Conservation (phyloP, 352 stramenopile species). For the Chrysophaeum taylorii region DNA sequence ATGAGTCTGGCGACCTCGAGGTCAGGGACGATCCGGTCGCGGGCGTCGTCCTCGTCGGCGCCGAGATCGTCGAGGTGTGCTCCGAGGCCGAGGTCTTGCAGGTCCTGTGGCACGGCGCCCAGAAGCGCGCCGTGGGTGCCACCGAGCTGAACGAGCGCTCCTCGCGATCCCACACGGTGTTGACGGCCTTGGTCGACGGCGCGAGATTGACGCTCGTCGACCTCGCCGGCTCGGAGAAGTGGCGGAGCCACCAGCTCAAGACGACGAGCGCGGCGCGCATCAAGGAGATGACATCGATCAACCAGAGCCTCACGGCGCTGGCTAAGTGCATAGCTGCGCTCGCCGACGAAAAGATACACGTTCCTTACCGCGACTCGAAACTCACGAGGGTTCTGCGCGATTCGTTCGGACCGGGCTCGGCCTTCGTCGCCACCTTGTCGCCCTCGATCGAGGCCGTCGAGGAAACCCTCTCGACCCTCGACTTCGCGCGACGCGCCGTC, state of each 20-base stretch:
- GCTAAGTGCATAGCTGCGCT: constrained; percentile 19
- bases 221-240: constrained; percentile 71
- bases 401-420: constrained; percentile 32
- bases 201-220: constrained; percentile 82
- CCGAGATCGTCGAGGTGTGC: constrained; percentile 53
- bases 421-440: constrained; percentile 81
- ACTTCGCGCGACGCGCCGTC: constrained; percentile 85
- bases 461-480: constrained; percentile 84
- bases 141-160: constrained; percentile 81
- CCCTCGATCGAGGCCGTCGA: constrained; percentile 79
- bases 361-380: constrained; percentile 24
- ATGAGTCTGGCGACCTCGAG: constrained; percentile 15
- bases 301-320: constrained; percentile 48
- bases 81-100: constrained; percentile 60
- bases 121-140: constrained; percentile 63
- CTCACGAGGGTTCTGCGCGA: constrained; percentile 18
- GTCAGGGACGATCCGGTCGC: constrained; percentile 50
- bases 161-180: constrained; percentile 77
- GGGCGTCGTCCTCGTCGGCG: constrained; percentile 59
- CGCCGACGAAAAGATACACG: background rate
- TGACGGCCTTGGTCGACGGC: constrained; percentile 60
- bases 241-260: constrained; percentile 11
- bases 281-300: constrained; percentile 80
- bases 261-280: constrained; percentile 57
- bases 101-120: constrained; percentile 63